Conservation (phyloP, 108 stramenopile genomes). For the Skeletonema marinoi region DNA sequence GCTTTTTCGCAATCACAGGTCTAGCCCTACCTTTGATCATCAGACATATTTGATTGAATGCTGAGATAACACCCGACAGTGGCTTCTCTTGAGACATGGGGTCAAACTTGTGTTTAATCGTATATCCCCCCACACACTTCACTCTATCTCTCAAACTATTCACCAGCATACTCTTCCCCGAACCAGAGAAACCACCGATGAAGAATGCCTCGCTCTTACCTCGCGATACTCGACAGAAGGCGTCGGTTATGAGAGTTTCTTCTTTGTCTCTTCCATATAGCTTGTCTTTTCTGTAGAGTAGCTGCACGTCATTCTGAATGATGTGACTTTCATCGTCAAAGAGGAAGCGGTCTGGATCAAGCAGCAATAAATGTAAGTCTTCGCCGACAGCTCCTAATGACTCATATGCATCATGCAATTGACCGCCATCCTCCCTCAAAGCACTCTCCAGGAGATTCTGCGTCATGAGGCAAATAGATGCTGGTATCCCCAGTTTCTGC, state of each 20-base stretch:
- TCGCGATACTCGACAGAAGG: slow-evolving; percentile 35
- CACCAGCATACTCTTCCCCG: slow-evolving; percentile 26
- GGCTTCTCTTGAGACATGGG: slow-evolving; percentile 31
- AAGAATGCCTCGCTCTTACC: slow-evolving; percentile 39
- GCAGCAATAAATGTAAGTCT: slow-evolving; percentile 32
- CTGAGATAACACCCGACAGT: slow-evolving; percentile 21
- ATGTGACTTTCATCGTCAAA: slow-evolving; percentile 6
- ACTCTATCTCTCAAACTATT: slow-evolving; percentile 6
- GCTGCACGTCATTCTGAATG: background rate
- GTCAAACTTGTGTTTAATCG: slow-evolving; percentile 32
- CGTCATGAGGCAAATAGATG: slow-evolving; percentile 16
- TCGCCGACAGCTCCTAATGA: slow-evolving; percentile 17
- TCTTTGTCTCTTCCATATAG: slow-evolving; percentile 35
- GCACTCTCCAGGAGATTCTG: slow-evolving; percentile 27
- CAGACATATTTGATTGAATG: slow-evolving; percentile 38
- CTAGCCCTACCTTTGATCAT: slow-evolving; percentile 5
- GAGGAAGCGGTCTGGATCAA: slow-evolving; percentile 33
- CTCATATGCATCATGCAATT: slow-evolving; percentile 19
- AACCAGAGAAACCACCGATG: slow-evolving; percentile 38
- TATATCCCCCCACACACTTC: background rate
- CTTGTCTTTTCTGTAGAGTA: slow-evolving; percentile 13
- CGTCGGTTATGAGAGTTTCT: slow-evolving; percentile 19
- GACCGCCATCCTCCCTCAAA: background rate
- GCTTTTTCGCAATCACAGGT: slow-evolving; percentile 1
- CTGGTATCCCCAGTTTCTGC: slow-evolving; percentile 12